Base-by-base conservation (phyloP, 1,139 yeast genomes). In the Geotrichum macrosporum region DNA sequence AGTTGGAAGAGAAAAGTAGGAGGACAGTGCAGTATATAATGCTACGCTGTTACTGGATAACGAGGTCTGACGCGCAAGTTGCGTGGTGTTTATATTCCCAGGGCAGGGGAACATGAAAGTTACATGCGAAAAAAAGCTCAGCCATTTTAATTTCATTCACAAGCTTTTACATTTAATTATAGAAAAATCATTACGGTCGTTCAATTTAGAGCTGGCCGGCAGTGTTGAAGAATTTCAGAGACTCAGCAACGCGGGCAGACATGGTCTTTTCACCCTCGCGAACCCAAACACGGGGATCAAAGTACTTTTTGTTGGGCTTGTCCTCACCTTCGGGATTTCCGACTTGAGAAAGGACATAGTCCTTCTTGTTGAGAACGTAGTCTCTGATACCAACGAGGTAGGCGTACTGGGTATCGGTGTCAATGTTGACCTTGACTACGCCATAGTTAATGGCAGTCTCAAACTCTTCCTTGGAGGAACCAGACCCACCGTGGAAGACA, bases 401-500 rank as follows among this genome's bases (percentile, higher is more conserved):
- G 60, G 98, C 97, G 75, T 76, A 94, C 77, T 92, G 98, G 73
- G 96, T 86, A 77, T 94, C 98, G 62, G 98, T 92, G 76, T 92
- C 98, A 72, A 92, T 81, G 81, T 92, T 94, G 70, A 94, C 98
- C 84, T 92, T 92, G 68, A 89, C 96, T 62, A 89, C 97, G 78
- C 98, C 98, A 74, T 79, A 75, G 70, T 70, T 71, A 73, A 92
- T 92, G 68, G 89, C 98, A 61, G 81, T 80, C 75, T 85, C 84
- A 71, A 85, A 92, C 74, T 94, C 98, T 58, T 75, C 71, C 74
- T 84, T 94, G 59, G 94, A 66, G 47, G 98, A 94, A 72, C 98
- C 99, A 54, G 98, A 92, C 72, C 99, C 99, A 76, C 99, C 99
- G 80, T 92, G 99, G 96, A 92, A 92, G 59, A 92, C 99, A 65